Evolutionary conservation across 768 basidiomycete species (phyloP).

Genomic region (Leccinum uliginosum): DNA sequence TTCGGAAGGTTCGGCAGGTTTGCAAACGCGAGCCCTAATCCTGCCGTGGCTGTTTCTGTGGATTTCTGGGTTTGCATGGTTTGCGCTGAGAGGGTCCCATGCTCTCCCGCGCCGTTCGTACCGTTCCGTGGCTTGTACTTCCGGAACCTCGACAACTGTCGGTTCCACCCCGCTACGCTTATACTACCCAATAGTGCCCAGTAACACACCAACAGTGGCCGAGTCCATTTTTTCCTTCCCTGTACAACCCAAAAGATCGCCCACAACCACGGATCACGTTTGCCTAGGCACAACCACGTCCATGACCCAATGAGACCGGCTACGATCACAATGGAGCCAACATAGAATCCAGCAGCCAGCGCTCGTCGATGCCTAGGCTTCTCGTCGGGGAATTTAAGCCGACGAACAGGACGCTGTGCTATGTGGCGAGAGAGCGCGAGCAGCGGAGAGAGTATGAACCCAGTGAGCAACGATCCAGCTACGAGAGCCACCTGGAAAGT

Average conservation of each 20-base stretch:
- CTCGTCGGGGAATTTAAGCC: conserved; percentile 78
- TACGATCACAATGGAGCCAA: conserved; percentile 71
- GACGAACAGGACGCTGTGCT: conserved; percentile 78
- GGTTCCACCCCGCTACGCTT: conserved; percentile 93
- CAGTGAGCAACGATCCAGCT: conserved; percentile 87
- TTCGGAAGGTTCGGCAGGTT: conserved; percentile 51
- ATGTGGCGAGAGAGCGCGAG: conserved; percentile 89
- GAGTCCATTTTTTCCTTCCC: conserved; percentile 72
- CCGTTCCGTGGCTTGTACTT: conserved; percentile 53
- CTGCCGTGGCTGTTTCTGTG: conserved; percentile 16
- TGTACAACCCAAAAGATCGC: conserved; percentile 71
- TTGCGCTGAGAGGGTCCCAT: conserved; percentile 27
- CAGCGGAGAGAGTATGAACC: conserved; percentile 90
- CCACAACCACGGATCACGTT: conserved; percentile 87
- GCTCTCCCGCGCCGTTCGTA: conserved; percentile 32
- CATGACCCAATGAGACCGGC: conserved; percentile 84
- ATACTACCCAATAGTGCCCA: conserved; percentile 79
- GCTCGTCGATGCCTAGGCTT: conserved; percentile 77
- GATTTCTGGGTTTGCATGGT: conserved; percentile 23
- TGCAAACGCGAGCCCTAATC: conserved; percentile 33
- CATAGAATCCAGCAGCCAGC: conserved; percentile 82
- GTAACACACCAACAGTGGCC: conserved; percentile 74
- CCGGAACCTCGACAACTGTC: conserved; percentile 78
- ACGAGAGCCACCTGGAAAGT: conserved; percentile 91
- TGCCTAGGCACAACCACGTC: conserved; percentile 83